Base-by-base conservation (phyloP, 495 filamentous ascomycete genomes). In the Lepidopterella palustris region DNA sequence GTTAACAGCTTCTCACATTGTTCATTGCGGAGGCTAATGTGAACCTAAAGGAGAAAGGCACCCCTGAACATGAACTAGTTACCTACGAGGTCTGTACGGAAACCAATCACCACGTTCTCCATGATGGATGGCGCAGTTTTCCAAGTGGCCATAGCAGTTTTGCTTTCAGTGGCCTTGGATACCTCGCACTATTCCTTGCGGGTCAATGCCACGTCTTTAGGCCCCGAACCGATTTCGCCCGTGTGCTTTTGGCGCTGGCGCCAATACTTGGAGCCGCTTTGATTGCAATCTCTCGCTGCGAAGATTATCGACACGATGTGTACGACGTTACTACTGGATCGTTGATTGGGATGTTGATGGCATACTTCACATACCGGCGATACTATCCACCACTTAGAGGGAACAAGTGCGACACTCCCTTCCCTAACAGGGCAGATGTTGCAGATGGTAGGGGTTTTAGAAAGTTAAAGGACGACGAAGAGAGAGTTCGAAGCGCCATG, bases 261-360 rank as follows among this genome's bases (percentile, higher is more conserved):
- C 95, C 95, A 3, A 66, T 95, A 1, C 65, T 97, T 1, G 90
- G 87, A 25, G 95, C 95, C 5, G 76, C 85, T 3, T 72, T 97
- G 77, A 90, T 97, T 62, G 91, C 91, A 1, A 89, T 96, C 47
- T 92, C 87, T n/a, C 81, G 93, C 5, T 84, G 89, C 51, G 86
- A 95, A 68, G 93, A 99, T 70, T 99, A 99, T 69, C 75, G 93
- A 25, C 93, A 99, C 64, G 95, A 97, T 70, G 87, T 95, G 4
- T 96, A 86, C 51, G 93, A 99, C 75, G 95, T 99, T 20, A 87
- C 82, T 24, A 76, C 77, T 15, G 93, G 93, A 0, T 84, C 81
- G 0, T 59, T 87, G 27, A 76, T 99, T 11, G 93, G 93, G 1
- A 79, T 86, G 61, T 69, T 76, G 5, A 75, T 97, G 9, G 84